A percentile compares a stretch with the other conserved stretches of the same genome.
phyloP scores from a whole-genome alignment of 179 eudicot species.

The Drosera spatulata region DNA sequence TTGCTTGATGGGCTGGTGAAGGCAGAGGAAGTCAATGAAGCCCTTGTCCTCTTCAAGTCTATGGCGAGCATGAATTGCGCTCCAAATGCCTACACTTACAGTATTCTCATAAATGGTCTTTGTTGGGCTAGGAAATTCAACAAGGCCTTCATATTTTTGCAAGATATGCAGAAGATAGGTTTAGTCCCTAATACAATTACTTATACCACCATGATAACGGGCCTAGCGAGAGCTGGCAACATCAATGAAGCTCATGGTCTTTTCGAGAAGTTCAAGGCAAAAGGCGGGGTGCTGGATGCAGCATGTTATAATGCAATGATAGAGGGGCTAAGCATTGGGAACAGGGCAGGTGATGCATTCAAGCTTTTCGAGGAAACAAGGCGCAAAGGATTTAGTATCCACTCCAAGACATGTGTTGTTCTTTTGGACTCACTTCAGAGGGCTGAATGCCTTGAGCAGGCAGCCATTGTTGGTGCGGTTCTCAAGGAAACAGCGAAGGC shows the following conservation, averaged over 20 bases:
- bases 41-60: slow-evolving; percentile 82
- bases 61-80: slow-evolving; percentile 73
- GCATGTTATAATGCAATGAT: slow-evolving; percentile 80
- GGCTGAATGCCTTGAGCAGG: slow-evolving; percentile 91
- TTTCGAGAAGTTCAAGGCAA: slow-evolving; percentile 60
- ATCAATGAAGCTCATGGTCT: slow-evolving; percentile 61
- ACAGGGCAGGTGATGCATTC: slow-evolving; percentile 67
- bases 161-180: slow-evolving; percentile 82
- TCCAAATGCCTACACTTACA: slow-evolving; percentile 57
- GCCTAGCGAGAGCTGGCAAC: slow-evolving; percentile 83
- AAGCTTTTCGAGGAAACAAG: slow-evolving; percentile 79
- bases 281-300: slow-evolving; percentile 77
- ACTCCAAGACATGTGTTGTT: slow-evolving; percentile 72
- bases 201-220: slow-evolving; percentile 82
- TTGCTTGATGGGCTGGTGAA: slow-evolving; percentile 79
- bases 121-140: slow-evolving; percentile 80
- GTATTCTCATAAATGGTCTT: slow-evolving; percentile 82
- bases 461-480: slow-evolving; percentile 84
- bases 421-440: slow-evolving; percentile 86
- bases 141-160: slow-evolving; percentile 96
- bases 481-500: slow-evolving; percentile 83
- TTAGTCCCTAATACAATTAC: slow-evolving; percentile 66
- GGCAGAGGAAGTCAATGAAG: slow-evolving; percentile 89
- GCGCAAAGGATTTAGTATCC: slow-evolving; percentile 53
- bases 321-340: slow-evolving; percentile 68